phyloP scores from a whole-genome alignment of 1,139 yeast species.

The Wickerhamomyces sp. region DNA sequence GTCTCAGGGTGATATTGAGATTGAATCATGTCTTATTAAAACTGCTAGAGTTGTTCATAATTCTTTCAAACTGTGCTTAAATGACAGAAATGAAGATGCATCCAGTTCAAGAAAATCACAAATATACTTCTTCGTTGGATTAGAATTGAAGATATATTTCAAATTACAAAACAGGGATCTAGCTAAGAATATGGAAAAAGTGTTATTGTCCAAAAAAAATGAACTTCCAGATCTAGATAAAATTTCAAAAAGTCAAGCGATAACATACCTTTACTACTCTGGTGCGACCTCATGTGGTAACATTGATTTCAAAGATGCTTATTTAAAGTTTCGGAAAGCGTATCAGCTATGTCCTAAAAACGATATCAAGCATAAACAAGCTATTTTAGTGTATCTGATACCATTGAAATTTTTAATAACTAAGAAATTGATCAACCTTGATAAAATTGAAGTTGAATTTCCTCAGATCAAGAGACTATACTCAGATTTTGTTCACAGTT shows the following conservation, averaged over 20 bases:
- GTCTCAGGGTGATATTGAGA: conserved; percentile 20
- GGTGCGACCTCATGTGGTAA: conserved; percentile 62
- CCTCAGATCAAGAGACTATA: conserved; percentile 27
- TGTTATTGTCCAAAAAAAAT: conserved; percentile 50
- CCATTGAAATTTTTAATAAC: conserved; percentile 50
- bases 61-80: conserved; percentile 72
- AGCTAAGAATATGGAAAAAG: conserved; percentile 76
- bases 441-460: conserved; percentile 4
- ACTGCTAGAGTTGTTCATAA: conserved; percentile 64
- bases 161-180: conserved; percentile 65
- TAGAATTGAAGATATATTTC: conserved; percentile 70
- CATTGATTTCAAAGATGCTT: conserved; percentile 51
- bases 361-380: conserved; percentile 31
- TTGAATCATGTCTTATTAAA: conserved; percentile 37
- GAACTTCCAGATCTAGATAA: conserved; percentile 46
- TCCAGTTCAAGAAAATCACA: conserved; percentile 53
- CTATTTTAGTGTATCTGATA: conserved; percentile 45
- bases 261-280: conserved; percentile 61
- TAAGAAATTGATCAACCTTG: conserved; percentile 37
- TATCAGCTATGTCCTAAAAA: conserved; percentile 31
- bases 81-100: conserved; percentile 62
- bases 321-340: conserved; percentile 45
- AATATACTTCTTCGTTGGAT: conserved; percentile 69
- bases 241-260: conserved; percentile 49
- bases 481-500: conserved; percentile 43